Evolutionary conservation across 306 rosid species (phyloP), one percentile per base, ranked within the genome.

Genomic region (Ammopiptanthus mongolicus): DNA sequence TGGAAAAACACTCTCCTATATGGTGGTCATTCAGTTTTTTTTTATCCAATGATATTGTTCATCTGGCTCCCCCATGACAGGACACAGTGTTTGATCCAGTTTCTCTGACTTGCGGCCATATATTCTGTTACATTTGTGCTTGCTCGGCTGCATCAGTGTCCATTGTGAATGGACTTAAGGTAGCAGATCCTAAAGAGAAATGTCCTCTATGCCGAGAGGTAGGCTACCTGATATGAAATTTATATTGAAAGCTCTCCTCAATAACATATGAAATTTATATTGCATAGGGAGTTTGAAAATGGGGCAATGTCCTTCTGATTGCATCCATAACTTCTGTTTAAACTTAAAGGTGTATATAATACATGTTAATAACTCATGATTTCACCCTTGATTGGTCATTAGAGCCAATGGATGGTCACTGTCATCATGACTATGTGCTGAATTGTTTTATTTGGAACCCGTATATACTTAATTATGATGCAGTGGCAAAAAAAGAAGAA

Each of bases 171-270:
- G 92, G 97, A 37, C 89, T 95, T 15, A 90, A 86, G 79, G 50
- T 72, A 9, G 86, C 99, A 1, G 68, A 77, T 21, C 83, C 82
- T 52, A 90, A 81, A 80, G 83, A 68, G 60, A 92, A 84, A 69
- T 95, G 99, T 84, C 99, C 99, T 59, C 82, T 95, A n/a, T 95
- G 99, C 76, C 87, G 97, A 14, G 84, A 83, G 96, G 98, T 91
- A 78, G 65, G 78, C 60, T 29, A 22, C 71, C 9, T 58, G 31
- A 50, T 52, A 8, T 61, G 42, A 50, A 29, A 64, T 69, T 48
- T 55, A 18, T 44, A 34, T 75, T 34, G 48, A 28, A 37, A 48
- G 25, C 25, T 67, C 39, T 58, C 46, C 55, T 42, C 64, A 53
- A 53, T 47, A n/a, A n/a, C n/a, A n/a, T n/a, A n/a, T n/a, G n/a